Conservation (phyloP, 108 stramenopile genomes). For the Nitzschia palea region DNA sequence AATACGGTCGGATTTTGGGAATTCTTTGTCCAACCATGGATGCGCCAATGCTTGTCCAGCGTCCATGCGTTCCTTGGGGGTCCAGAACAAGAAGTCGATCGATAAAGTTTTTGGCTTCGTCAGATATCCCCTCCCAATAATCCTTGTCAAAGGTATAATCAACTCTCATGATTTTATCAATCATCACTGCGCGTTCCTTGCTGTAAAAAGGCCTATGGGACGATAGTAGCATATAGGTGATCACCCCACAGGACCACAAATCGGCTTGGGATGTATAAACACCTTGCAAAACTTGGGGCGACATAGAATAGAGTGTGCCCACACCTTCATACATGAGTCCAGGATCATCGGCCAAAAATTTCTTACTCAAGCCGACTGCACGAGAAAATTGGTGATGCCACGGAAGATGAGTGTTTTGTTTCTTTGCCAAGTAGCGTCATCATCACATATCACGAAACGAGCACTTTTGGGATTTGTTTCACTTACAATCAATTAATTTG, state of each 20-base stretch:
- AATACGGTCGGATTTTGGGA: constrained; percentile 14
- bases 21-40: constrained; percentile 56
- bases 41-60: constrained; percentile 49
- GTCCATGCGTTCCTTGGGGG: constrained; percentile 49
- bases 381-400: too few species aligned
- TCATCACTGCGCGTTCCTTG: constrained; percentile 45
- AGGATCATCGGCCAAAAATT: constrained; percentile 33
- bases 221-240: constrained; percentile 62
- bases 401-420: too few species aligned
- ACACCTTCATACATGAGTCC: constrained; percentile 61
- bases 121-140: constrained; percentile 56
- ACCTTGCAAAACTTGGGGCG: constrained; percentile 78
- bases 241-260: constrained; percentile 73
- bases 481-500: constrained; percentile 55
- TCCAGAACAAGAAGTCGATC: constrained; percentile 59
- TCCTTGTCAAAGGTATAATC: constrained; percentile 52
- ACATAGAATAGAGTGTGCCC: constrained; percentile 81
- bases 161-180: constrained; percentile 56
- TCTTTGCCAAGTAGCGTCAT: too few species aligned
- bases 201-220: constrained; percentile 65
- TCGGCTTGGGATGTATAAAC: constrained; percentile 80
- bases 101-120: constrained; percentile 64
- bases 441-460: too few species aligned
- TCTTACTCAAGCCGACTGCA: constrained; percentile 67
- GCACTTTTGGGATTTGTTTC: background rate